These are phyloP conservation scores for Fagopyrum tataricum DNA, from an alignment of 148 eudicot species.

Conservation along the genomic window DNA sequence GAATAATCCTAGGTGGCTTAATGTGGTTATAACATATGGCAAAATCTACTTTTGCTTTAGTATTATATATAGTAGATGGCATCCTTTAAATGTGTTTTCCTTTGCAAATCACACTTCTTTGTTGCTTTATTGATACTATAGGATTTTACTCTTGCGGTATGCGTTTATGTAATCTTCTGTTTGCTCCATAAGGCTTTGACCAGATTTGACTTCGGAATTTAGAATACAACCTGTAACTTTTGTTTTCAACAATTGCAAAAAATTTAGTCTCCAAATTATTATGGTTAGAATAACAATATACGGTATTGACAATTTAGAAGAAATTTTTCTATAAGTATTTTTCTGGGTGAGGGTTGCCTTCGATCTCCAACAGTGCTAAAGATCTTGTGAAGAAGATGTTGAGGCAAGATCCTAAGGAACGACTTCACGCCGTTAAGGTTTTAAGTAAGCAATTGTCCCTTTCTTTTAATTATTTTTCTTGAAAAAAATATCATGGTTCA, in stretches of 20 bases:
- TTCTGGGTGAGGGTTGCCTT: slow-evolving; percentile 32
- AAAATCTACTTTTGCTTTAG: no score
- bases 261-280: background rate
- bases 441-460: slow-evolving; percentile 47
- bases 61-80: no score
- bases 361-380: slow-evolving; percentile 85
- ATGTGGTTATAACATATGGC: no score
- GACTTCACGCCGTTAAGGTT: slow-evolving; percentile 76
- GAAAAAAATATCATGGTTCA: background rate
- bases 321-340: background rate
- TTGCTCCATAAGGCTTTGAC: slow-evolving; percentile 2
- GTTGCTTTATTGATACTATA: background rate
- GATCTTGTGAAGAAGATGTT: slow-evolving; percentile 95
- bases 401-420: slow-evolving; percentile 67
- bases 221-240: background rate
- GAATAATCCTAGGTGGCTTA: no score
- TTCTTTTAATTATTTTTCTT: background rate
- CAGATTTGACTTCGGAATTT: background rate
- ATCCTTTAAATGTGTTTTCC: background rate
- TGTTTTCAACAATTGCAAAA: background rate
- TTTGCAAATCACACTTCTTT: background rate
- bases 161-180: background rate
- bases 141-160: background rate
- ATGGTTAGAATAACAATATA: background rate
- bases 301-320: background rate